These are phyloP conservation scores for Ascochyta fabae DNA, from an alignment of 2,329 filamentous ascomycete species.

Conservation along the genomic window DNA sequence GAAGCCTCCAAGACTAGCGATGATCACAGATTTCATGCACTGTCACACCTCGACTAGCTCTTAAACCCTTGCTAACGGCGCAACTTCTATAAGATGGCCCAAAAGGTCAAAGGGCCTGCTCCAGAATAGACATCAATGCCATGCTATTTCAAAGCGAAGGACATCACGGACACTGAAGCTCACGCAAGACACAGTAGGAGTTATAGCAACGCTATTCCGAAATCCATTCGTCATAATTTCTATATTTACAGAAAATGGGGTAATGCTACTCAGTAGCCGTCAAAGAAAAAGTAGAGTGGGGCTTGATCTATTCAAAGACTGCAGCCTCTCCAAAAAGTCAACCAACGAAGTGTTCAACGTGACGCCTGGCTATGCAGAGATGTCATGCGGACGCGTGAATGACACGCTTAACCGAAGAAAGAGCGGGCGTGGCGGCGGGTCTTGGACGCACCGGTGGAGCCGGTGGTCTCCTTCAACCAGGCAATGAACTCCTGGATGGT, in stretches of 20 bases:
- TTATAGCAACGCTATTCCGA: conserved; percentile 8
- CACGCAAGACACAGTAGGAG: too few relatives aligned
- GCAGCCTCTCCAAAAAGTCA: conserved; percentile 9
- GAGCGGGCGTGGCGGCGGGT: conserved; percentile 48
- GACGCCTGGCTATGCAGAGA: conserved; percentile 20
- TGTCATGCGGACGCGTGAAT: conserved; percentile 17
- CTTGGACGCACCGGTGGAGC: conserved; percentile 25
- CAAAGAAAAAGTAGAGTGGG: conserved; percentile 8
- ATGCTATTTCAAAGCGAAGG: too few relatives aligned
- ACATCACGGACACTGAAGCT: too few relatives aligned
- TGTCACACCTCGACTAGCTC: too few relatives aligned
- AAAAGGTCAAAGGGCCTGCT: too few relatives aligned
- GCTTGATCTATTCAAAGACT: conserved; percentile 14
- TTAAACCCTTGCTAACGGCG: too few relatives aligned
- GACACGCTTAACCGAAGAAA: conserved; percentile 46
- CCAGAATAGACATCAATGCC: too few relatives aligned
- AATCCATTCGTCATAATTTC: conserved; percentile 18
- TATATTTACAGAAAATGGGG: conserved; percentile 14
- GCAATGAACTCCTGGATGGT: conserved; percentile 38
- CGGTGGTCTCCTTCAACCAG: conserved; percentile 36
- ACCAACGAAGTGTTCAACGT: conserved; percentile 13
- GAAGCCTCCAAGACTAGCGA: too few relatives aligned
- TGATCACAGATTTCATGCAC: too few relatives aligned
- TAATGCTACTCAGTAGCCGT: conserved; percentile 19
- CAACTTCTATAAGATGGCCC: too few relatives aligned